These are phyloP conservation scores for Microstegium vimineum DNA, from an alignment of 176 grass and related monocot genomes.

Conservation along the genomic window DNA sequence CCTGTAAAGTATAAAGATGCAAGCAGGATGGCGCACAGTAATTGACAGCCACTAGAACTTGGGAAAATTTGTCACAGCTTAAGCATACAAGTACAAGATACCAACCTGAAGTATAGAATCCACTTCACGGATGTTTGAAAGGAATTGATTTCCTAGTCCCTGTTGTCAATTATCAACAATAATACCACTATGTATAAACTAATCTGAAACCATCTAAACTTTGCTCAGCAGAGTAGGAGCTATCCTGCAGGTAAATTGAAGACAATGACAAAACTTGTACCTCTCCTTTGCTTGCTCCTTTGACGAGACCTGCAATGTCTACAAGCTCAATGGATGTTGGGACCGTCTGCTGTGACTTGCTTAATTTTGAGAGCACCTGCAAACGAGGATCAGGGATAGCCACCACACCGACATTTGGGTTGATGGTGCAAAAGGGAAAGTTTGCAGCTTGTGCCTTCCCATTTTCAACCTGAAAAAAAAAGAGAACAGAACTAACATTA, in stretches of 20 bases:
- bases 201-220: neutral
- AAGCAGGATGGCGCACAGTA: neutral
- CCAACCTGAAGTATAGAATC: constrained; percentile 97
- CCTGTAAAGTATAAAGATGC: neutral
- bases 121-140: constrained; percentile 98
- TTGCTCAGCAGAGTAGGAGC: neutral
- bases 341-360: constrained; percentile 74
- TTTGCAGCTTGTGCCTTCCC: constrained; percentile 96
- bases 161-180: constrained; percentile 39
- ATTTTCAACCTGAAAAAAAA: constrained; percentile 73
- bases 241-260: neutral
- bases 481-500: neutral
- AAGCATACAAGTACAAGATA: neutral
- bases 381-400: constrained; percentile 78
- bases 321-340: constrained; percentile 94
- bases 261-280: constrained; percentile 23
- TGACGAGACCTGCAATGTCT: constrained; percentile 94
- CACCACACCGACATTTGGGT: constrained; percentile 83
- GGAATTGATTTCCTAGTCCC: constrained; percentile 97
- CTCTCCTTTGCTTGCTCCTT: constrained; percentile 99
- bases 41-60: constrained; percentile 2
- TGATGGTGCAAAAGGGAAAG: constrained; percentile 96
- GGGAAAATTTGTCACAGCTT: constrained; percentile 7
- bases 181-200: neutral
- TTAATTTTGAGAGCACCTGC: constrained; percentile 68